Evolutionary conservation across 1,284 basidiomycete genomes (phyloP), one percentile per base, ranked within the genome.

Genomic region (Apiotrichum mycotoxinovorans): DNA sequence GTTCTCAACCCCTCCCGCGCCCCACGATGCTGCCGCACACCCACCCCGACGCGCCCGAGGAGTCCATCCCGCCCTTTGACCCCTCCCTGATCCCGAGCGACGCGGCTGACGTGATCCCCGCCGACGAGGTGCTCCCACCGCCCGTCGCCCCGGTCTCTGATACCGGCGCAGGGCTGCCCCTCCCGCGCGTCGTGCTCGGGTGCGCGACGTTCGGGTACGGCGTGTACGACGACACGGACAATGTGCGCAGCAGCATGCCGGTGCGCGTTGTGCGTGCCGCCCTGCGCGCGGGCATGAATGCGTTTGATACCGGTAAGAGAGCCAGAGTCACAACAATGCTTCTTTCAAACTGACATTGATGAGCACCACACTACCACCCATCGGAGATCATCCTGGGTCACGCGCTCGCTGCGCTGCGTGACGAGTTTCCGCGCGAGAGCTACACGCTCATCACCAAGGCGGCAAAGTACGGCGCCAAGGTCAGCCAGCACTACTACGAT

Each of bases 371-470:
- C 76, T 98, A 98, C 76, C 91, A 91, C 33, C 85, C 87, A 2
- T 96, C 93, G 3, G 94, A 98, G 77, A 84, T 89, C 59, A 83
- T 96, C 1, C 80, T 98, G 20, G 94, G 94, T 12, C 83, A 87
- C 47, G 84, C 84, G 4, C 79, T 94, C 25, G 76, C 83, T 49
- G 79, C 83, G 0, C 78, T 95, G 22, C 76, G 79, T 46, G 72
- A 76, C 51, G 87, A 91, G 67, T 93, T 87, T 69, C 90, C 91
- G 20, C 84, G 92, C 26, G 81, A 83, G 17, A 84, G 85, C 1
- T 96, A 95, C 73, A 82, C 85, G 66, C 75, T 95, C 73, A 86
- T 92, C 78, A 94, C 93, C n/a, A 98, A 98, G 78, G 89, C 87
- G 60, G 95, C 93, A 25, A 84, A 94, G 48, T 94, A 89, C 73